Percentiles rank a stretch among this genome's conserved stretches.
Conservation (phyloP, 768 basidiomycete species). For the Xerocomus brunneocitrinus region DNA sequence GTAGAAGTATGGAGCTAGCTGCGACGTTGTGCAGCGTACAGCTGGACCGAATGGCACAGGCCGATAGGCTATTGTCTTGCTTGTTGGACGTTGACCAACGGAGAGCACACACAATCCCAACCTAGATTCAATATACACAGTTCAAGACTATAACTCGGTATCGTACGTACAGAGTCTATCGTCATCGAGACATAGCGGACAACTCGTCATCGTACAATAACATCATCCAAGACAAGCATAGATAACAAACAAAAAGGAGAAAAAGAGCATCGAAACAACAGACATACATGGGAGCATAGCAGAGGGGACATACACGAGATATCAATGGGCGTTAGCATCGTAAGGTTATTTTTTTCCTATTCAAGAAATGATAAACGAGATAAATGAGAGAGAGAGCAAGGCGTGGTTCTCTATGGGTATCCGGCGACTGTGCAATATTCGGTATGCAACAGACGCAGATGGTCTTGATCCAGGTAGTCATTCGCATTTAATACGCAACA, state of each 20-base stretch:
- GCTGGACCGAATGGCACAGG: no score
- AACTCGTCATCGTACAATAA: not conserved
- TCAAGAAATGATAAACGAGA: not conserved
- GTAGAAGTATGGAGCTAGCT: no score
- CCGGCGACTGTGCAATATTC: not conserved
- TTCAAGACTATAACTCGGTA: not conserved
- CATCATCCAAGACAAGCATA: not conserved
- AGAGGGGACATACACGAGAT: not conserved
- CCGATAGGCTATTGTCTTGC: no score
- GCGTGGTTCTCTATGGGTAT: not conserved
- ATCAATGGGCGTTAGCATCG: not conserved
- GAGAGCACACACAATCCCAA: not conserved
- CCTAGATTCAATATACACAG: not conserved
- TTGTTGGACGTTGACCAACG: not conserved
- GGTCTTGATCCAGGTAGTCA: conserved; percentile 4
- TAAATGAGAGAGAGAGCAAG: not conserved
- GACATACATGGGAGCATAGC: not conserved
- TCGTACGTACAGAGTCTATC: not conserved
- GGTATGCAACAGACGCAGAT: conserved; percentile 20
- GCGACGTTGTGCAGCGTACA: no score
- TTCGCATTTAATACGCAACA: not conserved
- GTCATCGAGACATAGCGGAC: not conserved
- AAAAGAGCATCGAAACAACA: not conserved
- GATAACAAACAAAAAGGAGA: not conserved
- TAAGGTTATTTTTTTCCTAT: not conserved